phyloP scores from a whole-genome alignment of 768 basidiomycete genomes.

The Dendrothele bispora region DNA sequence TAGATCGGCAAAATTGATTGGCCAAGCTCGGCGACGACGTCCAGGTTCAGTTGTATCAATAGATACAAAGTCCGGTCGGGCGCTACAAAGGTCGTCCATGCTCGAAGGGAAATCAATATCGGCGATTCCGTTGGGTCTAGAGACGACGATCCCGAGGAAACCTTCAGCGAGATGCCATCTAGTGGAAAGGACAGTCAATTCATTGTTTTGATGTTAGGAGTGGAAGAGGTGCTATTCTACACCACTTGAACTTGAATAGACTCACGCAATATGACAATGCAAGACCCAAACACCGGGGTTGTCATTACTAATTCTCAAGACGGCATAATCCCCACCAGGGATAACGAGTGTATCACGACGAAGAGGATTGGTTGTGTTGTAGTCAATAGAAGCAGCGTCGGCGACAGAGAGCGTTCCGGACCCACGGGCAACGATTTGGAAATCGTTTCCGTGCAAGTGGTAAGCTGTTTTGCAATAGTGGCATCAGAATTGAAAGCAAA shows the following conservation, averaged over 20 bases:
- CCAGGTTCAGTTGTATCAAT: background rate
- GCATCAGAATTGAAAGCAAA: background rate
- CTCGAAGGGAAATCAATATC: background rate
- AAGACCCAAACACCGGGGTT: background rate
- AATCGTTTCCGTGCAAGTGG: background rate
- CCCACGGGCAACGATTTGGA: background rate
- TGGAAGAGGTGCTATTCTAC: too few species aligned
- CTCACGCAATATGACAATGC: constrained; percentile 1
- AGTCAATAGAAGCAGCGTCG: background rate
- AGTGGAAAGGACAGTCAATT: background rate
- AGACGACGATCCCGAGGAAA: background rate
- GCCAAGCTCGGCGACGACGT: too few species aligned
- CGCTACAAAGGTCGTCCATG: background rate
- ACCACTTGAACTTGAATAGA: too few species aligned
- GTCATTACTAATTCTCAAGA: background rate
- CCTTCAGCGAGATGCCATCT: background rate
- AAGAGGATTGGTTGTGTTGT: background rate
- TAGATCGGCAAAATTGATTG: too few species aligned
- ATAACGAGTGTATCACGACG: constrained; percentile 1
- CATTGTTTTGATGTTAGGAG: background rate
- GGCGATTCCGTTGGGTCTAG: background rate
- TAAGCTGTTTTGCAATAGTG: background rate
- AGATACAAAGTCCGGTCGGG: background rate
- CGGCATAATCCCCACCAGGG: background rate
- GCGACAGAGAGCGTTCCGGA: background rate